Conservation (phyloP, 2,329 filamentous ascomycete species). For the Ascochyta koolunga region DNA sequence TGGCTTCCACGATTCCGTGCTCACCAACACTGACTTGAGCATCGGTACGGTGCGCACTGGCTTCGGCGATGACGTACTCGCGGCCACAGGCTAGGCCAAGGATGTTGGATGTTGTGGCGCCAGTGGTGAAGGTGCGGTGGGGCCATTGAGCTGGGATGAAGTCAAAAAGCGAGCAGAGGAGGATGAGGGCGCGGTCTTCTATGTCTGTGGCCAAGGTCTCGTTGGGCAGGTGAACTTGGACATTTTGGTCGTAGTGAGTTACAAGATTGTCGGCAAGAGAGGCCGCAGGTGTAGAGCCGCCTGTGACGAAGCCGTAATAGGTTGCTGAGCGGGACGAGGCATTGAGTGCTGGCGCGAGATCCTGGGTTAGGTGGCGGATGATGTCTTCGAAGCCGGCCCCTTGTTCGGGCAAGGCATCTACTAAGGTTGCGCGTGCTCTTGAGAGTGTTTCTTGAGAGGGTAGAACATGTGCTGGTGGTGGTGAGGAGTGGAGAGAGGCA, state of each 20-base stretch:
- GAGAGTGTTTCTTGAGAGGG: constrained; percentile 40
- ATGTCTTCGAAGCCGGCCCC: constrained; percentile 54
- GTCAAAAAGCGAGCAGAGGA: constrained; percentile 71
- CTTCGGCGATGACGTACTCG: constrained; percentile 65
- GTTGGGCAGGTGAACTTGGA: constrained; percentile 77
- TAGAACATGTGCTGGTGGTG: constrained; percentile 38
- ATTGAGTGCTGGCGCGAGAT: constrained; percentile 66
- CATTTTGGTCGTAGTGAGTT: constrained; percentile 80
- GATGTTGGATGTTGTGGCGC: constrained; percentile 69
- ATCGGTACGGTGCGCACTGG: constrained; percentile 47
- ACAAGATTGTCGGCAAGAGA: constrained; percentile 85
- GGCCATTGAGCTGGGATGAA: constrained; percentile 65
- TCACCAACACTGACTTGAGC: constrained; percentile 63
- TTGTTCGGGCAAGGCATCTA: constrained; percentile 41
- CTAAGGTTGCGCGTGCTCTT: constrained; percentile 44
- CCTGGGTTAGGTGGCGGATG: constrained; percentile 52
- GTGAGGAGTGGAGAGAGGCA: constrained; percentile 28
- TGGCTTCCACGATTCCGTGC: constrained; percentile 71
- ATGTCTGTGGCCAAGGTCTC: constrained; percentile 79
- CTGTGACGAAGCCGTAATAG: constrained; percentile 88
- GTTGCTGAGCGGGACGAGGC: constrained; percentile 59
- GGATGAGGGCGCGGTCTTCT: constrained; percentile 72
- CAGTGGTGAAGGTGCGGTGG: constrained; percentile 82
- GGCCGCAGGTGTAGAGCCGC: constrained; percentile 78
- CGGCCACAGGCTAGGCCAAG: constrained; percentile 72